phyloP scores from a whole-genome alignment of 2,329 filamentous ascomycete species.

The Chaetomium olivaceum region DNA sequence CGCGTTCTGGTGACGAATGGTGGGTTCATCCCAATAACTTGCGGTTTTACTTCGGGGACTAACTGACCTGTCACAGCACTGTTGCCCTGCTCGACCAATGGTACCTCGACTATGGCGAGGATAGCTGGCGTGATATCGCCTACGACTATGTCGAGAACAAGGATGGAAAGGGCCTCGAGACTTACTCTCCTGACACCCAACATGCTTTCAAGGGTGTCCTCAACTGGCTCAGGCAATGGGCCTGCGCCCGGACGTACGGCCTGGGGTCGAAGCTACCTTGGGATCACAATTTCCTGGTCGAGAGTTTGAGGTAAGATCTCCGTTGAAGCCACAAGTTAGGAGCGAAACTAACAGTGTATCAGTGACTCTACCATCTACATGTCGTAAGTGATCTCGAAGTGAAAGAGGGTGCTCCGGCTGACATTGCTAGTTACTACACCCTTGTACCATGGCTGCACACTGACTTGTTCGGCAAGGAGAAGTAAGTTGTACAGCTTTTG shows the following conservation, averaged over 20 bases:
- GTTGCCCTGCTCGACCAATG: constrained; percentile 94
- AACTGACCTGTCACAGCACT: constrained; percentile 53
- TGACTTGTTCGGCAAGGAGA: constrained; percentile 79
- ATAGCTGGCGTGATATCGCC: constrained; percentile 77
- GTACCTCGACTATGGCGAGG: constrained; percentile 96
- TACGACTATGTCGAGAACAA: constrained; percentile 70
- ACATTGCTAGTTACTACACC: constrained; percentile 60
- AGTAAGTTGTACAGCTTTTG: constrained; percentile 31
- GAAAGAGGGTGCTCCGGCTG: neutral
- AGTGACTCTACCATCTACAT: constrained; percentile 93
- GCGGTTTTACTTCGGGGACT: neutral
- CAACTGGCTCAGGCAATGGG: constrained; percentile 94
- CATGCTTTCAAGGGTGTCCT: constrained; percentile 82
- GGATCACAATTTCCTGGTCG: constrained; percentile 88
- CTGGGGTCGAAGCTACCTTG: constrained; percentile 93
- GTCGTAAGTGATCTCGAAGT: constrained; percentile 42
- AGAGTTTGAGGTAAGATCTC: constrained; percentile 44
- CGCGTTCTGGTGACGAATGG: constrained; percentile 78
- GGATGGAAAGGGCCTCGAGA: constrained; percentile 70
- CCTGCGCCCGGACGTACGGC: constrained; percentile 87
- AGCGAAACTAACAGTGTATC: constrained; percentile 52
- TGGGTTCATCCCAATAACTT: neutral
- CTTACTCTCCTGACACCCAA: constrained; percentile 75
- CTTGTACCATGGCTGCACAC: constrained; percentile 68
- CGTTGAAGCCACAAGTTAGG: neutral